Evolutionary conservation across 2,329 filamentous ascomycete genomes (phyloP).

Genomic region (Colletotrichum lini): DNA sequence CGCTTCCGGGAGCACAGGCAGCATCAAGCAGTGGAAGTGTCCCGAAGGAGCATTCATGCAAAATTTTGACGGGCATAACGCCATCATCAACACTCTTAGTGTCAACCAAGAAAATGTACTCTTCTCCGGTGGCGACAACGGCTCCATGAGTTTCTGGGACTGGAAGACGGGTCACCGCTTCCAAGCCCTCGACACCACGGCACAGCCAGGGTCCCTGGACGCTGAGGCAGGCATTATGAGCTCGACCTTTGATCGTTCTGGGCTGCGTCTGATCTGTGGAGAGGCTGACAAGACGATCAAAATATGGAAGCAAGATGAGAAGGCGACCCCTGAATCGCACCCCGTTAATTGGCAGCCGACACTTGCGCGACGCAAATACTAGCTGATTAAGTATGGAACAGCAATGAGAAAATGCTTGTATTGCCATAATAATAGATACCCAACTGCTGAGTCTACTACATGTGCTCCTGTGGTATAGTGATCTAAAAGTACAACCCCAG

Average conservation of each 20-base stretch:
- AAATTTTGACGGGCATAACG: slow-evolving; percentile 96
- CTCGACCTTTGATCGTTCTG: slow-evolving; percentile 91
- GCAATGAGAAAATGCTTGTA: background rate
- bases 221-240: slow-evolving; percentile 97
- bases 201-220: slow-evolving; percentile 93
- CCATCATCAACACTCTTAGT: slow-evolving; percentile 93
- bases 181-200: slow-evolving; percentile 90
- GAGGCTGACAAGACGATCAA: slow-evolving; percentile 99
- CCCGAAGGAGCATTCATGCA: slow-evolving; percentile 99
- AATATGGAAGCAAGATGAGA: slow-evolving; percentile 95
- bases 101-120: slow-evolving; percentile 96
- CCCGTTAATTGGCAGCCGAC: slow-evolving; percentile 94
- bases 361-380: slow-evolving; percentile 76
- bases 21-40: slow-evolving; percentile 99
- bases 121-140: slow-evolving; percentile 95
- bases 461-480: background rate
- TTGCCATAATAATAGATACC: slow-evolving; percentile 32
- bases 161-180: slow-evolving; percentile 97
- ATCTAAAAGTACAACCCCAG: slow-evolving; percentile 72
- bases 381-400: slow-evolving; percentile 56
- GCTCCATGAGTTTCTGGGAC: slow-evolving; percentile 98
- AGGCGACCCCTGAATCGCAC: slow-evolving; percentile 91
- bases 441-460: slow-evolving; percentile 14
- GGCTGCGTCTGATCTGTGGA: slow-evolving; percentile 89
- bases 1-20: slow-evolving; percentile 89